Percentiles rank a stretch among this genome's conserved stretches.
These are phyloP conservation scores for Aureobasidium sp. DNA, from an alignment of 2,329 filamentous ascomycete genomes.

Conservation along the genomic window DNA sequence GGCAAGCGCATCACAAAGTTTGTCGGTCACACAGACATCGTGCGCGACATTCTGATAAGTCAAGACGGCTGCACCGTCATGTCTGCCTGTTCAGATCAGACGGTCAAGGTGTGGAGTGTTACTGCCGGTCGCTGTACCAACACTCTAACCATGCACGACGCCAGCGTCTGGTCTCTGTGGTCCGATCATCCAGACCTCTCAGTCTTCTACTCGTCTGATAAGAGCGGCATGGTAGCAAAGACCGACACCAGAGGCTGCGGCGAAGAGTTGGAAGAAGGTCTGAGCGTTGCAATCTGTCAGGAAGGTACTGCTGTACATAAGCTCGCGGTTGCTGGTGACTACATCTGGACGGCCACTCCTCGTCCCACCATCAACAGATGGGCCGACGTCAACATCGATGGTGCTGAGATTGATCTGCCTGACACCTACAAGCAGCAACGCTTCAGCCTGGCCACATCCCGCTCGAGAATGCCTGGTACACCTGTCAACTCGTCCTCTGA, in stretches of 20 bases:
- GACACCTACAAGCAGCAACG: conserved; percentile 42
- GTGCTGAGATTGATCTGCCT: conserved; percentile 56
- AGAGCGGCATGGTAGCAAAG: conserved; percentile 89
- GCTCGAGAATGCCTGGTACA: conserved; percentile 36
- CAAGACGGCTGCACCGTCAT: conserved; percentile 84
- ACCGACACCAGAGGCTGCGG: conserved; percentile 74
- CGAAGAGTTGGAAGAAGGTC: conserved; percentile 70
- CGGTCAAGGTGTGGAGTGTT: conserved; percentile 96
- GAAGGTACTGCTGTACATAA: conserved; percentile 78
- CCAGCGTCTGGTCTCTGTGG: conserved; percentile 93
- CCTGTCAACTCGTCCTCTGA: not conserved
- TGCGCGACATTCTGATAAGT: conserved; percentile 84
- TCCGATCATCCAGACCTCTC: conserved; percentile 79
- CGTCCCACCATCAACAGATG: conserved; percentile 90
- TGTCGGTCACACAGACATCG: conserved; percentile 91
- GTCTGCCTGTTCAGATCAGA: conserved; percentile 92
- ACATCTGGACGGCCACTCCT: conserved; percentile 84
- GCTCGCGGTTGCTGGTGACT: conserved; percentile 58
- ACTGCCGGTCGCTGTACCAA: conserved; percentile 94
- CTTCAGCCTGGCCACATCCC: conserved; percentile 43
- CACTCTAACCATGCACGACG: conserved; percentile 97
- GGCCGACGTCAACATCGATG: conserved; percentile 74
- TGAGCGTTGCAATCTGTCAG: conserved; percentile 84
- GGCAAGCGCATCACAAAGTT: conserved; percentile 93
- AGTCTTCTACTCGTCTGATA: conserved; percentile 91